phyloP scores from a whole-genome alignment of 2,329 filamentous ascomycete genomes.

The Alternaria gaisen region DNA sequence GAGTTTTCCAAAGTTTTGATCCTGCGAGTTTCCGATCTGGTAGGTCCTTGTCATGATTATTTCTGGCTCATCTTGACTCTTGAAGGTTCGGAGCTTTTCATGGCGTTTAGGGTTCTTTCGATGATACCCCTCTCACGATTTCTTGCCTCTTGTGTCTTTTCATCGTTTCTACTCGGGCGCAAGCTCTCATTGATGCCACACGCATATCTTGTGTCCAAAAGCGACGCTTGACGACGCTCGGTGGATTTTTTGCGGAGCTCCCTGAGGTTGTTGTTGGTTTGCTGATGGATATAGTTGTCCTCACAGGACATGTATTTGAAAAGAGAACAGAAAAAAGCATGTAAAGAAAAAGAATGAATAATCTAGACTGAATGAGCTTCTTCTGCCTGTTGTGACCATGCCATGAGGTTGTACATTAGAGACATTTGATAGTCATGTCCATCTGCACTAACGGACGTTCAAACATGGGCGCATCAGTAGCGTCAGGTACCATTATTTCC shows the following conservation, averaged over 20 bases:
- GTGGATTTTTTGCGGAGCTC: conserved; percentile 1
- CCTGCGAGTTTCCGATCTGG: conserved; percentile 16
- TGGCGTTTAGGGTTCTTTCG: conserved; percentile 30
- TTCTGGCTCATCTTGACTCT: conserved; percentile 21
- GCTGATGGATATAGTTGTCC: conserved; percentile 15
- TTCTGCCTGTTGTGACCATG: not conserved
- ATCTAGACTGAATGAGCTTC: not conserved
- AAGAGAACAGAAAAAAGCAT: conserved; percentile 23
- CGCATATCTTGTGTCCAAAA: not conserved
- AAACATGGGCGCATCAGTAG: not conserved
- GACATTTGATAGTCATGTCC: not conserved
- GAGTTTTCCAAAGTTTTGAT: conserved; percentile 20
- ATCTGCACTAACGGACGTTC: not conserved
- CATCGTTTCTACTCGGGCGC: conserved; percentile 4
- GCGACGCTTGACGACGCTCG: not conserved
- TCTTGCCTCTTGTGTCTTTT: conserved; percentile 19
- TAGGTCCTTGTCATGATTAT: conserved; percentile 28
- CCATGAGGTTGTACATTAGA: not conserved
- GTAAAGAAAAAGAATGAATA: conserved; percentile 24
- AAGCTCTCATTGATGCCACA: conserved; percentile 1
- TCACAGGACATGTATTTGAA: conserved; percentile 7
- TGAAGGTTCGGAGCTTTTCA: conserved; percentile 15
- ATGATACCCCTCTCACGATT: conserved; percentile 38
- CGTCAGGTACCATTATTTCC: conserved; percentile 2
- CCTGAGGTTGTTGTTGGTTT: conserved; percentile 9